These are phyloP conservation scores for Boletus vinaceobasis DNA, from an alignment of 768 basidiomycete genomes.

Conservation along the genomic window DNA sequence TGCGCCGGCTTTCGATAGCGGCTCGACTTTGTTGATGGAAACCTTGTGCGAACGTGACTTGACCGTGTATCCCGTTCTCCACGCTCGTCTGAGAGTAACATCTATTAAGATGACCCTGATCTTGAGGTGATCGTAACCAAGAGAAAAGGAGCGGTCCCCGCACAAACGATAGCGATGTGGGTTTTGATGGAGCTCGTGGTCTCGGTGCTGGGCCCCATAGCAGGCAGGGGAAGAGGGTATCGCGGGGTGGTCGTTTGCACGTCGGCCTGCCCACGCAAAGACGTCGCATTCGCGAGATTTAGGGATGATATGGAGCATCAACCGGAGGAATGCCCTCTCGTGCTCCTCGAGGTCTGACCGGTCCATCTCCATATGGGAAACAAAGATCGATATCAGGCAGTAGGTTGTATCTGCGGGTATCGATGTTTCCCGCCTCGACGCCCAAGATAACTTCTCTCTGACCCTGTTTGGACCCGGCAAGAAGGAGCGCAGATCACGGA, in stretches of 20 bases:
- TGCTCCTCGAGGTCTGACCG: not conserved
- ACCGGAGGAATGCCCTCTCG: constrained; percentile 2
- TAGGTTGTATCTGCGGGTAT: not conserved
- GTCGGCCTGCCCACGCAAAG: constrained; percentile 4
- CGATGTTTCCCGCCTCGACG: not conserved
- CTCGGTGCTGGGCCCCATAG: not conserved
- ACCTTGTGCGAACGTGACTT: not conserved
- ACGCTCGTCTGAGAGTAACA: not conserved
- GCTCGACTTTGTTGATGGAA: not conserved
- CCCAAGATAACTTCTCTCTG: constrained; percentile 5
- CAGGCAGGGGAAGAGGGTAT: constrained; percentile 6
- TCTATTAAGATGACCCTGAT: constrained; percentile 2
- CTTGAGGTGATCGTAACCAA: constrained; percentile 3
- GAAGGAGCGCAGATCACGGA: constrained; percentile 1
- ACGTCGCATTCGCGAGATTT: not conserved
- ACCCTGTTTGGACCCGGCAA: too few relatives aligned
- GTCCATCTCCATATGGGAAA: not conserved
- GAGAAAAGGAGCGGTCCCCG: not conserved
- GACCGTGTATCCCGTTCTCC: not conserved
- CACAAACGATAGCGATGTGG: constrained; percentile 1
- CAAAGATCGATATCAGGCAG: constrained; percentile 3
- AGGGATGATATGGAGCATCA: constrained; percentile 4
- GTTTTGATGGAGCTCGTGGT: not conserved
- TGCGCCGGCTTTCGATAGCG: not conserved
- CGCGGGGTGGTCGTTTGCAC: constrained; percentile 1